These are phyloP conservation scores for Prunus campanulata DNA, from an alignment of 306 rosid species.

Conservation along the genomic window DNA sequence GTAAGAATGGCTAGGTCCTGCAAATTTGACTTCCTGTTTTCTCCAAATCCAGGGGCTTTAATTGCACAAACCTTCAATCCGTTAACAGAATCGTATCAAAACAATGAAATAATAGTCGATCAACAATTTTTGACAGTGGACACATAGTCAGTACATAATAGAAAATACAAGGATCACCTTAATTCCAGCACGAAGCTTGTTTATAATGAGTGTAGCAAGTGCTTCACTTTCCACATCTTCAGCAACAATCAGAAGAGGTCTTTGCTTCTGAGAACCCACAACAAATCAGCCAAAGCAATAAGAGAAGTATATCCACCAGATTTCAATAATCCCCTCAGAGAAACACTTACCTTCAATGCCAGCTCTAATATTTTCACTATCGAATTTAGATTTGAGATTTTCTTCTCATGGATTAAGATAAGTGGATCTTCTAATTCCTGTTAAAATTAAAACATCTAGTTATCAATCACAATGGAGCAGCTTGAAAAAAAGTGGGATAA, in stretches of 20 bases:
- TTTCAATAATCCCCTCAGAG: conserved; percentile 9
- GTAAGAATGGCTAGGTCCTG: conserved; percentile 90
- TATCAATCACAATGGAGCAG: background rate
- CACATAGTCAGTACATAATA: too few species aligned
- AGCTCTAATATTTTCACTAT: conserved; percentile 85
- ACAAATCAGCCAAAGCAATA: background rate
- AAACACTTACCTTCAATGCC: conserved; percentile 68
- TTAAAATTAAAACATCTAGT: background rate
- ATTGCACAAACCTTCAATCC: conserved; percentile 77
- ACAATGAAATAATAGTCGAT: background rate
- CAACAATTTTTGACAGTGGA: too few species aligned
- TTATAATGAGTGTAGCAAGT: conserved; percentile 78
- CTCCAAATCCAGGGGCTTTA: conserved; percentile 96
- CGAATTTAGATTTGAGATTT: conserved; percentile 75
- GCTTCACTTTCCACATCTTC: conserved; percentile 99
- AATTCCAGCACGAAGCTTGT: conserved; percentile 92
- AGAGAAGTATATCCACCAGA: conserved; percentile 1
- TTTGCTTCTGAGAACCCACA: conserved; percentile 54
- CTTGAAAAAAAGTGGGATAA: background rate
- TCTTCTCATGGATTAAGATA: conserved; percentile 88
- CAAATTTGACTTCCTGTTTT: conserved; percentile 69
- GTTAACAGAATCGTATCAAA: background rate
- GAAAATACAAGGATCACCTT: conserved; percentile 44
- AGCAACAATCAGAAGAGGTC: conserved; percentile 71
- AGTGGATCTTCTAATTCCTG: conserved; percentile 96